Conservation (phyloP, 75 land plant species). For the Pseudotsuga menziesii region DNA sequence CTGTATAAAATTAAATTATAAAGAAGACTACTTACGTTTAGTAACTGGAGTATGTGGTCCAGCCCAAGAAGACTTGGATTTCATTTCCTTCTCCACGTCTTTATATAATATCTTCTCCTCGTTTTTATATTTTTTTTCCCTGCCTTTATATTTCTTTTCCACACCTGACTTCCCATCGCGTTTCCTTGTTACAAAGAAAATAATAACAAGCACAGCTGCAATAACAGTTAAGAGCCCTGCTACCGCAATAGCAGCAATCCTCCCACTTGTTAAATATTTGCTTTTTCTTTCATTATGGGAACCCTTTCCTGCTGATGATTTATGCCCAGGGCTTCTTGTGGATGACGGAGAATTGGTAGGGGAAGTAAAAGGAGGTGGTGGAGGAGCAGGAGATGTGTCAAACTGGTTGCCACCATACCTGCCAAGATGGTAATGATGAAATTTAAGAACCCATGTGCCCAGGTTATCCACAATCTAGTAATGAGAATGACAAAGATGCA, state of each 20-base stretch:
- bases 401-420: constrained; percentile 75
- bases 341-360: constrained; percentile 7
- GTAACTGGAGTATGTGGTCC: neutral
- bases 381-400: constrained; percentile 44
- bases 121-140: neutral
- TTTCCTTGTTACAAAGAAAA: constrained; percentile 22
- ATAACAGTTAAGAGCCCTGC: constrained; percentile 17
- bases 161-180: neutral
- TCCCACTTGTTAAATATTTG: constrained; percentile 16
- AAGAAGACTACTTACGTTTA: neutral
- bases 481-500: neutral
- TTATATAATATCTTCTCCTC: constrained; percentile 4
- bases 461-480: neutral
- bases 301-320: constrained; percentile 10
- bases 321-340: neutral
- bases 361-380: constrained; percentile 29
- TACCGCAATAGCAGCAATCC: constrained; percentile 27
- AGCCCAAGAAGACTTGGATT: neutral
- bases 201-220: constrained; percentile 18
- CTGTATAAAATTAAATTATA: neutral
- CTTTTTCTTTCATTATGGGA: neutral
- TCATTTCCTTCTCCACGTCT: constrained; percentile 12
- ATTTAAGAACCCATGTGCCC: neutral
- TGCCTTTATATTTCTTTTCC: constrained; percentile 5
- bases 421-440: constrained; percentile 8